Evolutionary conservation across 345 rosid genomes (phyloP).

Genomic region (Eucalyptus sp.): DNA sequence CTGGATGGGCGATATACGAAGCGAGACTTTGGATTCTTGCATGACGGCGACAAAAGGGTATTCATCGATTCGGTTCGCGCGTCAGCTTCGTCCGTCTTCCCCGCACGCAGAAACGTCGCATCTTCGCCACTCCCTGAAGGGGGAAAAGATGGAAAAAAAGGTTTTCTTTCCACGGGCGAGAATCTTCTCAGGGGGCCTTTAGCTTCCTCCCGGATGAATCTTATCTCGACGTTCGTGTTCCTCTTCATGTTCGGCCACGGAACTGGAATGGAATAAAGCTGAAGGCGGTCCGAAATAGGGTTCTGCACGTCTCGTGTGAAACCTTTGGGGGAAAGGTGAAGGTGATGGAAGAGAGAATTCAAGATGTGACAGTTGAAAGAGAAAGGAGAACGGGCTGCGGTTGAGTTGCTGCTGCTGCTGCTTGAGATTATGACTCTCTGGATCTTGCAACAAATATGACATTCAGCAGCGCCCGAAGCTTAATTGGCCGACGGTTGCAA

Average conservation of each 20-base stretch:
- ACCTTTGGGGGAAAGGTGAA: background rate
- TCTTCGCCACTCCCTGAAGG: background rate
- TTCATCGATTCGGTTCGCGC: background rate
- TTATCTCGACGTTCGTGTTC: background rate
- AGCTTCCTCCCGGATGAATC: background rate
- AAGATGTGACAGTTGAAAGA: background rate
- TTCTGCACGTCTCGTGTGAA: background rate
- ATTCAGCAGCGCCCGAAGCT: background rate
- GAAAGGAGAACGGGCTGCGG: background rate
- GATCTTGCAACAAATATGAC: background rate
- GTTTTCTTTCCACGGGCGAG: background rate
- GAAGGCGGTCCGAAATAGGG: background rate
- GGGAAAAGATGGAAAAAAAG: background rate
- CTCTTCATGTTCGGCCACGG: background rate
- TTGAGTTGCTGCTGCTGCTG: background rate
- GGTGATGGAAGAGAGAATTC: background rate
- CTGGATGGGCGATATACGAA: background rate
- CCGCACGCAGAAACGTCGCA: background rate
- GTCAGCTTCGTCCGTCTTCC: background rate
- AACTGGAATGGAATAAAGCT: background rate
- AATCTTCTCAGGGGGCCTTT: background rate
- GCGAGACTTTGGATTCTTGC: background rate
- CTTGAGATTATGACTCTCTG: background rate
- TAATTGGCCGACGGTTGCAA: background rate
- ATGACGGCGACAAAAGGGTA: background rate